These are phyloP conservation scores for Beauveria brongniartii DNA, from an alignment of 2,329 filamentous ascomycete genomes.

Conservation along the genomic window DNA sequence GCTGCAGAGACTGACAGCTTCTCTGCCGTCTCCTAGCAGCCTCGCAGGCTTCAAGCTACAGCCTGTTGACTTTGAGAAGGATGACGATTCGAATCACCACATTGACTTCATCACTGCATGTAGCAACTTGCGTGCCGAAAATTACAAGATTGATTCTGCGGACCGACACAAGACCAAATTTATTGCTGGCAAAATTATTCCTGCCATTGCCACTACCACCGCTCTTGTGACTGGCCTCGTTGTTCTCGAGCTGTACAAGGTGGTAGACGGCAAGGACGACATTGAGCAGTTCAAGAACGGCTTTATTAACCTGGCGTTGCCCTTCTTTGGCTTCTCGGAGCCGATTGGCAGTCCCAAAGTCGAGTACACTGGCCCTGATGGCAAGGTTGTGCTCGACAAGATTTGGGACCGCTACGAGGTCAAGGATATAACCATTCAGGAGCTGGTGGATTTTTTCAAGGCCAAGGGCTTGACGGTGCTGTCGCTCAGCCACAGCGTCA, in stretches of 20 bases:
- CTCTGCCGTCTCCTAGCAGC: slow-evolving; percentile 69
- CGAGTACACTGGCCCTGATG: slow-evolving; percentile 71
- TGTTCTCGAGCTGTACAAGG: slow-evolving; percentile 88
- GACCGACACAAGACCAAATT: slow-evolving; percentile 99
- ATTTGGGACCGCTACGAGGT: slow-evolving; percentile 98
- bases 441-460: slow-evolving; percentile 78
- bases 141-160: slow-evolving; percentile 91
- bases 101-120: slow-evolving; percentile 98
- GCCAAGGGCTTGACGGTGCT: slow-evolving; percentile 72
- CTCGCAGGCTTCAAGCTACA: slow-evolving; percentile 82
- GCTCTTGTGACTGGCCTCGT: slow-evolving; percentile 92
- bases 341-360: slow-evolving; percentile 92
- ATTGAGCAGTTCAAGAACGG: slow-evolving; percentile 99
- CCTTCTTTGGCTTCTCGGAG: slow-evolving; percentile 98
- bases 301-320: slow-evolving; percentile 90
- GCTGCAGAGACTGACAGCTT: slow-evolving; percentile 60
- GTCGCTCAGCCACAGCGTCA: slow-evolving; percentile 97
- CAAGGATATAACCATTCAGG: slow-evolving; percentile 71
- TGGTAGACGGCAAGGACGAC: slow-evolving; percentile 91
- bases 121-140: slow-evolving; percentile 92
- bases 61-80: slow-evolving; percentile 96
- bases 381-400: slow-evolving; percentile 82
- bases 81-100: slow-evolving; percentile 95
- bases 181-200: slow-evolving; percentile 98
- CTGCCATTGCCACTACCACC: slow-evolving; percentile 94